Evolutionary conservation across 192 early-diverging fungal species (phyloP).

Genomic region (Coemansia sp.): DNA sequence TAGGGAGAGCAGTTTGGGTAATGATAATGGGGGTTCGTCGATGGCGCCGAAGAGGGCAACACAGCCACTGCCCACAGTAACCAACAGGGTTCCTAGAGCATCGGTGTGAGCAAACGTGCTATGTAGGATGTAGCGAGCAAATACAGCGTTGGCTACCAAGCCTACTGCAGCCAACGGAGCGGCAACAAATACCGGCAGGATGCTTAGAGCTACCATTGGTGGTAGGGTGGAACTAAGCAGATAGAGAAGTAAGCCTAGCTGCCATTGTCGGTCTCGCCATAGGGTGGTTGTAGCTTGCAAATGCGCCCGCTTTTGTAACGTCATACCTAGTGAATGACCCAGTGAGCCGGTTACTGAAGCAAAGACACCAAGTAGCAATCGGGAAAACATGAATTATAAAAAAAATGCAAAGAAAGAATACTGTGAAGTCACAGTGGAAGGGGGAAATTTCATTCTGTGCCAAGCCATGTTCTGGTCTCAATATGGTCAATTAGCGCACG

Average conservation of each 20-base stretch:
- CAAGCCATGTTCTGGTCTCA: background rate
- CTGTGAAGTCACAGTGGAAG: background rate
- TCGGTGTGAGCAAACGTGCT: slow-evolving; percentile 64
- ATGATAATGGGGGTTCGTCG: slow-evolving; percentile 66
- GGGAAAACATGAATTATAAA: slow-evolving; percentile 26
- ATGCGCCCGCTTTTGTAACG: slow-evolving; percentile 74
- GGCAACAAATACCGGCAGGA: slow-evolving; percentile 73
- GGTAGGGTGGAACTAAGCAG: slow-evolving; percentile 69
- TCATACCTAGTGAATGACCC: slow-evolving; percentile 71
- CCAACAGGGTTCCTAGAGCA: slow-evolving; percentile 64
- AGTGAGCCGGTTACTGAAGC: slow-evolving; percentile 65
- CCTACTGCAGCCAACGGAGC: slow-evolving; percentile 74
- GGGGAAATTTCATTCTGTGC: too few species aligned
- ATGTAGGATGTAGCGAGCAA: slow-evolving; percentile 62
- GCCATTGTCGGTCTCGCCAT: slow-evolving; percentile 62
- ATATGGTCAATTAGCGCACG: too few species aligned
- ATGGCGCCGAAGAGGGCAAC: slow-evolving; percentile 74
- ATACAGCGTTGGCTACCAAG: slow-evolving; percentile 73
- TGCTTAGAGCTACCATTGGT: slow-evolving; percentile 69
- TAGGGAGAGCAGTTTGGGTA: slow-evolving; percentile 63
- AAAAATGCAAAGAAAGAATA: slow-evolving; percentile 4
- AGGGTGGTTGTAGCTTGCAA: slow-evolving; percentile 15
- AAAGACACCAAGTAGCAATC: slow-evolving; percentile 55
- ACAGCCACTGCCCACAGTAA: slow-evolving; percentile 62
- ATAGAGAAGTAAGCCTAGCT: slow-evolving; percentile 63